A percentile compares a stretch with the other conserved stretches of the same genome.
These are phyloP conservation scores for Isatis lusitanica DNA, from an alignment of 441 rosid genomes.

Conservation along the genomic window DNA sequence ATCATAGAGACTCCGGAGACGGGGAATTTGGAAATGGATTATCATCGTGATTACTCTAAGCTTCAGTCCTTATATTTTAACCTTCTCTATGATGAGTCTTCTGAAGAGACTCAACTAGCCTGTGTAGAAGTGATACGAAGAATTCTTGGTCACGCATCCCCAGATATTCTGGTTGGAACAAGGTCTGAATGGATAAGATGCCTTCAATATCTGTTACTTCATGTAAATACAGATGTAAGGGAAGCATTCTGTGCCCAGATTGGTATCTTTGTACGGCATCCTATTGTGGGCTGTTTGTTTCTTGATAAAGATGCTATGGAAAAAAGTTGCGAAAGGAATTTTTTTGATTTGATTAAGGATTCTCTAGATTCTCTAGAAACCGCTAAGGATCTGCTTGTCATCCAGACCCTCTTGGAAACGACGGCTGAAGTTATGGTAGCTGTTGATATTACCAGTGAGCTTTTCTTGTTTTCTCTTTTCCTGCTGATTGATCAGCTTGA, in stretches of 20 bases:
- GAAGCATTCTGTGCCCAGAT: conserved; percentile 90
- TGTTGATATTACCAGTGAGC: conserved; percentile 63
- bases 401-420: conserved; percentile 86
- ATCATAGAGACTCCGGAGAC: conserved; percentile 40
- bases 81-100: conserved; percentile 75
- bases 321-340: conserved; percentile 49
- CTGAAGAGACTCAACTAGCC: conserved; percentile 86
- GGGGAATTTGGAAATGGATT: conserved; percentile 41
- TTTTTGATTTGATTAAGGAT: conserved; percentile 63
- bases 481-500: conserved; percentile 93
- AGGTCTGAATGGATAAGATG: conserved; percentile 78
- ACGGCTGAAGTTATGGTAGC: conserved; percentile 75
- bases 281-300: conserved; percentile 61
- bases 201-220: conserved; percentile 64
- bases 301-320: conserved; percentile 41
- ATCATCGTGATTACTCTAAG: conserved; percentile 43
- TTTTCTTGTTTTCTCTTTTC: conserved; percentile 72
- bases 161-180: conserved; percentile 52
- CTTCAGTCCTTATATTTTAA: conserved; percentile 66
- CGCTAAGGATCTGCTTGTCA: conserved; percentile 65
- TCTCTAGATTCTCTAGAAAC: conserved; percentile 59
- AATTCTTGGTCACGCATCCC: conserved; percentile 66
- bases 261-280: conserved; percentile 60
- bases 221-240: conserved; percentile 72
- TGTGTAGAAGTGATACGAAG: conserved; percentile 72